Evolutionary conservation across 257 asterid species (phyloP).

Genomic region (Coffea canephora): DNA sequence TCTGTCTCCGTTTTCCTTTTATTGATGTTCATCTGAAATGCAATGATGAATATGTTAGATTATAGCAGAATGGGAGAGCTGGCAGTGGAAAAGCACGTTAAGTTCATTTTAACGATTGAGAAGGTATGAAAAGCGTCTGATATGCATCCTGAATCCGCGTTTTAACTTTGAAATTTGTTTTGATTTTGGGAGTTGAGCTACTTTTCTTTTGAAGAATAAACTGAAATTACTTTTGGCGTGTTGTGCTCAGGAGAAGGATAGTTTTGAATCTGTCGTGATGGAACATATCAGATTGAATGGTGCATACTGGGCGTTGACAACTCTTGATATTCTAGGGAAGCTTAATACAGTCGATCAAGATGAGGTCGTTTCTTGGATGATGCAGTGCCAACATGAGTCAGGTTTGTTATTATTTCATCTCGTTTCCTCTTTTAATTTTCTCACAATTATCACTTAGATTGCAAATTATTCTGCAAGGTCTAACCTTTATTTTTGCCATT

Average conservation of each 20-base stretch:
- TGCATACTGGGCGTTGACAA: constrained; percentile 93
- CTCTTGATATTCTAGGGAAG: constrained; percentile 80
- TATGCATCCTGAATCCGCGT: not conserved
- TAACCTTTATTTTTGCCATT: not conserved
- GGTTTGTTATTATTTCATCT: constrained; percentile 46
- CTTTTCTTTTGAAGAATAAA: constrained; percentile 1
- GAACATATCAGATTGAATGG: constrained; percentile 90
- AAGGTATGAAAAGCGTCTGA: constrained; percentile 18
- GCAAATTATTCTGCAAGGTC: not conserved
- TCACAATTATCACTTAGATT: not conserved
- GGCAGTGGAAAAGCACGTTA: constrained; percentile 22
- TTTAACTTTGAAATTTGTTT: not conserved
- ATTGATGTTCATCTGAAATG: not conserved
- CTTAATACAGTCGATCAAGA: constrained; percentile 69
- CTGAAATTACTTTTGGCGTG: not conserved
- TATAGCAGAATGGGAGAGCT: constrained; percentile 27
- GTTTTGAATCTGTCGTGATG: constrained; percentile 76
- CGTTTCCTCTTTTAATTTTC: not conserved
- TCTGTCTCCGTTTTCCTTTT: not conserved
- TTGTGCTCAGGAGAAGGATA: constrained; percentile 60
- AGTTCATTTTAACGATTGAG: constrained; percentile 25
- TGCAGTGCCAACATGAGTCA: constrained; percentile 93
- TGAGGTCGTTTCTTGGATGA: constrained; percentile 77
- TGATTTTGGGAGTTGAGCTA: not conserved
- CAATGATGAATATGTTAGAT: not conserved